A percentile compares a stretch with the other conserved stretches of the same genome.
These are phyloP conservation scores for Kockovaella imperatae DNA, from an alignment of 768 basidiomycete species.

Conservation along the genomic window DNA sequence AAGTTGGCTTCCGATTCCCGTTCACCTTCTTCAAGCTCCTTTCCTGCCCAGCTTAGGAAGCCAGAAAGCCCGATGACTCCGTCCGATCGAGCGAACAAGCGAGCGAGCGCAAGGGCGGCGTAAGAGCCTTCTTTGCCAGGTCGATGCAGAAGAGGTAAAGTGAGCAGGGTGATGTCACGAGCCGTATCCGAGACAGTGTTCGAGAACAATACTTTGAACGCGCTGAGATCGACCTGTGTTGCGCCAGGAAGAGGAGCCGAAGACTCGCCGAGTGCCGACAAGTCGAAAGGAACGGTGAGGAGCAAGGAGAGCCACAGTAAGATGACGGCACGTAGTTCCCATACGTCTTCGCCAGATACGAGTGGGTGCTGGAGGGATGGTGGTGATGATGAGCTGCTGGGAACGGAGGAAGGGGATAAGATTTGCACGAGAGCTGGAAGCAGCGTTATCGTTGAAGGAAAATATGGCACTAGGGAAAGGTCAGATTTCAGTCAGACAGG, in stretches of 20 bases:
- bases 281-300: slow-evolving; percentile 85
- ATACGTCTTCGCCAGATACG: slow-evolving; percentile 48
- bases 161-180: slow-evolving; percentile 20
- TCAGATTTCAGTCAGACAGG: background rate
- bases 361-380: slow-evolving; percentile 39
- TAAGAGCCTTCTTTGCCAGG: slow-evolving; percentile 74
- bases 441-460: slow-evolving; percentile 84
- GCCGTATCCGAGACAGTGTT: slow-evolving; percentile 58
- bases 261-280: slow-evolving; percentile 64
- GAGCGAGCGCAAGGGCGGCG: slow-evolving; percentile 70
- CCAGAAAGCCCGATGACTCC: slow-evolving; percentile 16
- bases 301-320: slow-evolving; percentile 92
- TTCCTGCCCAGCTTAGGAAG: slow-evolving; percentile 21
- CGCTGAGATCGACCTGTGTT: slow-evolving; percentile 15
- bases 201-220: slow-evolving; percentile 39
- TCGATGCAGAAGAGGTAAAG: slow-evolving; percentile 22
- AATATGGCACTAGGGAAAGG: slow-evolving; percentile 70
- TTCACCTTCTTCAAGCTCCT: slow-evolving; percentile 19
- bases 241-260: slow-evolving; percentile 44
- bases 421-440: slow-evolving; percentile 66
- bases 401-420: slow-evolving; percentile 47
- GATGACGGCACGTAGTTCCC: slow-evolving; percentile 75
- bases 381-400: slow-evolving; percentile 48
- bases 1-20: slow-evolving; percentile 32
- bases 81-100: slow-evolving; percentile 68